Percentiles rank a stretch among this genome's conserved stretches.
Evolutionary conservation across 2,329 filamentous ascomycete genomes (phyloP).

Genomic region (Allantophomopsis cytisporea): DNA sequence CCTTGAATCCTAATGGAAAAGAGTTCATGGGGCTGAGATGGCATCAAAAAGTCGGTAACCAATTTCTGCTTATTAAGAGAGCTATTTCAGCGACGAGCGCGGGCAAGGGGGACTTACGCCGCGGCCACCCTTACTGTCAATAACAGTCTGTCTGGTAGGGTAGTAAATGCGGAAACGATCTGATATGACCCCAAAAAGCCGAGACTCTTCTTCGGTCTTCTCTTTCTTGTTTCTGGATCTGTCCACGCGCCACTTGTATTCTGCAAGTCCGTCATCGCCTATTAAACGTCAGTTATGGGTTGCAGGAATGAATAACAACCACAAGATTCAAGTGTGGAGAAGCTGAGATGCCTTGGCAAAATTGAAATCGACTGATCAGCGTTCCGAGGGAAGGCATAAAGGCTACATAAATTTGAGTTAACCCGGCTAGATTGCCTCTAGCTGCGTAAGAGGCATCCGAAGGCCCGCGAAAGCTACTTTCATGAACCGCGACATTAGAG

Average conservation of each 20-base stretch:
- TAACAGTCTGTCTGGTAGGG: conserved; percentile 59
- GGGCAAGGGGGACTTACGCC: conserved; percentile 27
- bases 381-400: no score
- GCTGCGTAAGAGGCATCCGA: no score
- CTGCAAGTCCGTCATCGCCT: conserved; percentile 31
- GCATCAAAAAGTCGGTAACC: no score
- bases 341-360: not conserved
- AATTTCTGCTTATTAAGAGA: no score
- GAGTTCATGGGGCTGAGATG: no score
- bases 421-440: no score
- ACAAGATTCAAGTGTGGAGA: not conserved
- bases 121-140: conserved; percentile 46
- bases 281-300: conserved; percentile 3
- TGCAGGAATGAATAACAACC: not conserved
- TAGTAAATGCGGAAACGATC: conserved; percentile 65
- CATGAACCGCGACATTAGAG: no score
- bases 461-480: no score
- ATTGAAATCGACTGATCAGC: not conserved
- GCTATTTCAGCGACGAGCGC: no score
- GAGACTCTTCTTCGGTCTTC: conserved; percentile 7
- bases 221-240: conserved; percentile 8
- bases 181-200: conserved; percentile 15
- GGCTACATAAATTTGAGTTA: no score
- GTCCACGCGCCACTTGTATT: conserved; percentile 23
- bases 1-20: no score